phyloP scores from a whole-genome alignment of 2,329 filamentous ascomycete species.

The Xylariaceae sp. region DNA sequence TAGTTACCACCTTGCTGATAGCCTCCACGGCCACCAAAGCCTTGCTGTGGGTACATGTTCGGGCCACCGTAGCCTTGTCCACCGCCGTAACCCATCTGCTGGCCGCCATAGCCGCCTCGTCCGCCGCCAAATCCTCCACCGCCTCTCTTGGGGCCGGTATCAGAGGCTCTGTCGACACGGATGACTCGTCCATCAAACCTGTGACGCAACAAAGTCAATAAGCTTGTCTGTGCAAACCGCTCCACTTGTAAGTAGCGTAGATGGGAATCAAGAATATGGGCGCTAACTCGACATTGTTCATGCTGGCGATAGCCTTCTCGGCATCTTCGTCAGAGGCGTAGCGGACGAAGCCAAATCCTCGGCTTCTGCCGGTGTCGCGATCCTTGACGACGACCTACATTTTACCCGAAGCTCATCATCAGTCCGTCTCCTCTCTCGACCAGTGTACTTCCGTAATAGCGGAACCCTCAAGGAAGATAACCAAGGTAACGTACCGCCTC shows the following conservation, averaged over 20 bases:
- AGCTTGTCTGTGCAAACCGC: too few relatives aligned
- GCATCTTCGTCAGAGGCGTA: constrained; percentile 75
- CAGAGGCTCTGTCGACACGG: constrained; percentile 92
- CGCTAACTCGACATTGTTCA: constrained; percentile 93
- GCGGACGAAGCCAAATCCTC: constrained; percentile 95
- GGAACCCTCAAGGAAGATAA: background rate
- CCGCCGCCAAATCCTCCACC: constrained; percentile 45
- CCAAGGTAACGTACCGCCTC: constrained; percentile 75
- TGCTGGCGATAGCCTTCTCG: constrained; percentile 68
- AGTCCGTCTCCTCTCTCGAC: constrained; percentile 1
- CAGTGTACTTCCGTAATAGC: background rate
- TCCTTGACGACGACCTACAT: constrained; percentile 92
- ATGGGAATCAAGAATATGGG: too few relatives aligned
- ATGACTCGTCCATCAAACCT: constrained; percentile 94
- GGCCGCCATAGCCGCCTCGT: constrained; percentile 30
- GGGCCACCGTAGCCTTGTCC: constrained; percentile 36
- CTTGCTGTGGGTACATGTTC: constrained; percentile 35
- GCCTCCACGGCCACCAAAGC: constrained; percentile 43
- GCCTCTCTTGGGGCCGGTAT: constrained; percentile 62
- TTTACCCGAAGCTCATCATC: constrained; percentile 10
- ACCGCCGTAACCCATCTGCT: constrained; percentile 35
- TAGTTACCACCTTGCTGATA: constrained; percentile 38
- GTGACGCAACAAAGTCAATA: too few relatives aligned
- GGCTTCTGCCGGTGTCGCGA: constrained; percentile 91
- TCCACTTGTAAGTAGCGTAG: too few relatives aligned